A percentile compares a stretch with the other conserved stretches of the same genome.
Conservation (phyloP, 208 protist species). For the Trypanosoma lewisi region DNA sequence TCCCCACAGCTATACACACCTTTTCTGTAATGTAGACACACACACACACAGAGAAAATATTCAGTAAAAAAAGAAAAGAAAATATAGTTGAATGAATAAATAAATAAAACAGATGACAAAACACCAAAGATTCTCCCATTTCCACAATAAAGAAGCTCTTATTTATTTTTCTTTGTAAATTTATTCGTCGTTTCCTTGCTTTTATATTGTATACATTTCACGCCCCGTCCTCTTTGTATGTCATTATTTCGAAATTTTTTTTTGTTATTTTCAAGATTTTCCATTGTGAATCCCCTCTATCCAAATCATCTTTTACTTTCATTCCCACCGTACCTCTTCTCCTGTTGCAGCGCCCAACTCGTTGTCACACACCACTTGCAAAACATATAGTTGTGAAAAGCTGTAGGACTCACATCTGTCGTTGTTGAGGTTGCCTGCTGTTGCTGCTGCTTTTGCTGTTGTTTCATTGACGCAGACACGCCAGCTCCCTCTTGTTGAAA, state of each 20-base stretch:
- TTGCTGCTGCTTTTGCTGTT: neutral
- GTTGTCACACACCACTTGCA: constrained; percentile 38
- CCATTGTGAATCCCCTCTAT: neutral
- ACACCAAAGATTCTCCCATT: neutral
- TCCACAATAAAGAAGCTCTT: too few species aligned
- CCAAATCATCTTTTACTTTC: neutral
- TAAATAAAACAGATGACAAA: constrained; percentile 1
- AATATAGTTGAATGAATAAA: too few species aligned
- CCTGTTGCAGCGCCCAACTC: constrained; percentile 25
- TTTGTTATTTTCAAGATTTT: neutral
- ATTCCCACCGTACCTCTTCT: constrained; percentile 1
- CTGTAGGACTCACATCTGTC: constrained; percentile 22
- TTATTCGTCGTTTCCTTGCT: too few species aligned
- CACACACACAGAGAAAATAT: neutral
- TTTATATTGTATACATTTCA: too few species aligned
- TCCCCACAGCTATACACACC: too few species aligned
- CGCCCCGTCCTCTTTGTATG: too few species aligned
- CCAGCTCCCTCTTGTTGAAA: neutral
- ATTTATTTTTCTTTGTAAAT: too few species aligned
- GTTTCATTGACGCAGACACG: neutral
- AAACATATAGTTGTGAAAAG: constrained; percentile 38
- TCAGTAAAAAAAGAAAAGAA: neutral
- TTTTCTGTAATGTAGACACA: neutral
- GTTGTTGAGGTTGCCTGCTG: neutral
- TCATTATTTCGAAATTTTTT: too few species aligned